These are phyloP conservation scores for Tetraselmis striata DNA, from an alignment of 139 green algal genomes.

Conservation along the genomic window DNA sequence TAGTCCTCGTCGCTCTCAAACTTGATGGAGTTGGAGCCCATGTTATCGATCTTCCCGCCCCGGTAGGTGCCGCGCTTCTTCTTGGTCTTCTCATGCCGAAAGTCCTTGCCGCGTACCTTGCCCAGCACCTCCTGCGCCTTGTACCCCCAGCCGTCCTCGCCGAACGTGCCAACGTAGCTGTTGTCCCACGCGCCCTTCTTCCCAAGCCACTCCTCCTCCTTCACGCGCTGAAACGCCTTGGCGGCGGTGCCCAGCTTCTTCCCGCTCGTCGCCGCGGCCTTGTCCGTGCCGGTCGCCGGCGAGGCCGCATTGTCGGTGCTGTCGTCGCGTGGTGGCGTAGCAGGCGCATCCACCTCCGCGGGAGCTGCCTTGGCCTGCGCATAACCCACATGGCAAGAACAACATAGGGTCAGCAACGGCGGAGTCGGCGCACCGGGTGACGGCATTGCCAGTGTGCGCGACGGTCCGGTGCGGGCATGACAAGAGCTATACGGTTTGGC, in stretches of 20 bases:
- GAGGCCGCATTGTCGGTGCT: not conserved
- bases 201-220: slow-evolving; percentile 66
- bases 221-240: slow-evolving; percentile 16
- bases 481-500: not conserved
- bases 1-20: slow-evolving; percentile 78
- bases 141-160: slow-evolving; percentile 78
- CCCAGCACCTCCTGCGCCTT: slow-evolving; percentile 87
- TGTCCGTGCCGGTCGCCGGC: not conserved
- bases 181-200: slow-evolving; percentile 66
- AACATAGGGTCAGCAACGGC: no score
- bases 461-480: no score
- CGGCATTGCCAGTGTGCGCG: no score
- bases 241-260: not conserved
- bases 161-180: slow-evolving; percentile 60
- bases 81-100: slow-evolving; percentile 99
- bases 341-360: not conserved
- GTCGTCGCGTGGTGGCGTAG: not conserved
- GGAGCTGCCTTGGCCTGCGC: no score
- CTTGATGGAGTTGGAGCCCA: slow-evolving; percentile 77
- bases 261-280: not conserved
- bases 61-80: slow-evolving; percentile 95
- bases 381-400: no score
- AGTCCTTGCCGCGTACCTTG: slow-evolving; percentile 76
- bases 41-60: slow-evolving; percentile 80
- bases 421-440: no score